Conservation (phyloP, 208 protist genomes). For the Leishmania tropica region DNA sequence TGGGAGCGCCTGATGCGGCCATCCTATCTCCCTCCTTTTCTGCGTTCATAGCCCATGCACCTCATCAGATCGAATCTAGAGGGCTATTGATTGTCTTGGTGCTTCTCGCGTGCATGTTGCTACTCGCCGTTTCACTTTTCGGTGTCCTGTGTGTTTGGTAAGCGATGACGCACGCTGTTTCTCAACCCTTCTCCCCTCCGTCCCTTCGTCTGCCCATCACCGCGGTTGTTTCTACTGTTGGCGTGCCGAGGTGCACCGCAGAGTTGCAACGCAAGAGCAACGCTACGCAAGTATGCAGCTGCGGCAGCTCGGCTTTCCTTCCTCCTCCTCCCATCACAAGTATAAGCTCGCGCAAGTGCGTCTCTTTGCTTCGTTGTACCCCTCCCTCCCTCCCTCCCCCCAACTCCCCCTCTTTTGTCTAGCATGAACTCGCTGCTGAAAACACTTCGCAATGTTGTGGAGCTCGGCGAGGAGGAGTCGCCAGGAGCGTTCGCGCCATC, state of each 20-base stretch:
- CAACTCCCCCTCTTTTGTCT: neutral
- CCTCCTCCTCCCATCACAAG: neutral
- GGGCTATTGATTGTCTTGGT: neutral
- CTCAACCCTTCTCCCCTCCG: neutral
- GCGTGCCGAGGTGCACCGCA: neutral
- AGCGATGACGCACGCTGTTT: neutral
- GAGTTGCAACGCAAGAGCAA: neutral
- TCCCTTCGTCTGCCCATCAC: neutral
- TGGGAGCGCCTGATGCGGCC: neutral
- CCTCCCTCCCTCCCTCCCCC: neutral
- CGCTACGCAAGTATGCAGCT: neutral
- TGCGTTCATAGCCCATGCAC: neutral
- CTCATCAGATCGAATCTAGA: neutral
- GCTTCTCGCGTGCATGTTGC: neutral
- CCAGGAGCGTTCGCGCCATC: neutral
- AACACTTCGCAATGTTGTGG: constrained; percentile 39
- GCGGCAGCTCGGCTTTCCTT: neutral
- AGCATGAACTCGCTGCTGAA: constrained; percentile 35
- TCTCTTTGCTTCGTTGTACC: neutral
- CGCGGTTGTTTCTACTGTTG: neutral
- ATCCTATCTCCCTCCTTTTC: neutral
- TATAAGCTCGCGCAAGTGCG: neutral
- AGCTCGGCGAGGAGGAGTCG: constrained; percentile 32
- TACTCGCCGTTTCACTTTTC: neutral
- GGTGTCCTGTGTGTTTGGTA: neutral